These are phyloP conservation scores for Karstenula rhodostoma DNA, from an alignment of 2,329 filamentous ascomycete species.

Conservation along the genomic window DNA sequence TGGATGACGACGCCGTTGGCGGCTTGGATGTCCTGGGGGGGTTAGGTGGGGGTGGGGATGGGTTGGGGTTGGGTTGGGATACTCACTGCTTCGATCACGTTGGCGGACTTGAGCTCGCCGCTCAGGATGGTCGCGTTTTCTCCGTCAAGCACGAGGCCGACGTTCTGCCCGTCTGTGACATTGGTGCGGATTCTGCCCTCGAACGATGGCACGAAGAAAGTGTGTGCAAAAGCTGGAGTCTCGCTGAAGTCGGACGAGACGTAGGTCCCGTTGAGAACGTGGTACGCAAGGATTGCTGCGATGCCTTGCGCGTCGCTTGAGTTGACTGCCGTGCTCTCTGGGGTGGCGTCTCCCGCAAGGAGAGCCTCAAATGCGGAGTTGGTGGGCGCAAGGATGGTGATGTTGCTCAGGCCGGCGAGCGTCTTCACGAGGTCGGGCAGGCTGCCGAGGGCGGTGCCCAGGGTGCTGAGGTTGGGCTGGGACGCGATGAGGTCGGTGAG, in stretches of 20 bases:
- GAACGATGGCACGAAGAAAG: neutral
- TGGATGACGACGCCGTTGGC: conserved; percentile 6
- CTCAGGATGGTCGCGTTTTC: conserved; percentile 6
- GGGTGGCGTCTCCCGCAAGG: neutral
- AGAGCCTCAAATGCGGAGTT: conserved; percentile 5
- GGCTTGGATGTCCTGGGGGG: conserved; percentile 4
- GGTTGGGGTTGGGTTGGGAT: neutral
- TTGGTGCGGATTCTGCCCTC: neutral
- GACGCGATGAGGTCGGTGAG: conserved; percentile 6
- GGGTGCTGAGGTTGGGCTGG: conserved; percentile 1
- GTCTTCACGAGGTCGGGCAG: neutral
- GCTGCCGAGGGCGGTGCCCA: conserved; percentile 1
- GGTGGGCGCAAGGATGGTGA: conserved; percentile 9
- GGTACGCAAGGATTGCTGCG: conserved; percentile 2
- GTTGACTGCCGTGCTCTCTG: neutral
- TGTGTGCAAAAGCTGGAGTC: neutral
- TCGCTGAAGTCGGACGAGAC: conserved; percentile 4
- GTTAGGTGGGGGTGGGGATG: neutral
- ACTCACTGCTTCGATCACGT: conserved; percentile 13
- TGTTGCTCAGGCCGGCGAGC: neutral
- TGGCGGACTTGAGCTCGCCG: conserved; percentile 2
- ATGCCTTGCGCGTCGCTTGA: neutral
- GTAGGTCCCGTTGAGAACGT: conserved; percentile 11
- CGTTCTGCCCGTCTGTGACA: conserved; percentile 10
- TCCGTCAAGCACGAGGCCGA: neutral